Evolutionary conservation across 1,284 basidiomycete genomes (phyloP), one percentile per base, ranked within the genome.

Genomic region (Nidula niveotomentosa): DNA sequence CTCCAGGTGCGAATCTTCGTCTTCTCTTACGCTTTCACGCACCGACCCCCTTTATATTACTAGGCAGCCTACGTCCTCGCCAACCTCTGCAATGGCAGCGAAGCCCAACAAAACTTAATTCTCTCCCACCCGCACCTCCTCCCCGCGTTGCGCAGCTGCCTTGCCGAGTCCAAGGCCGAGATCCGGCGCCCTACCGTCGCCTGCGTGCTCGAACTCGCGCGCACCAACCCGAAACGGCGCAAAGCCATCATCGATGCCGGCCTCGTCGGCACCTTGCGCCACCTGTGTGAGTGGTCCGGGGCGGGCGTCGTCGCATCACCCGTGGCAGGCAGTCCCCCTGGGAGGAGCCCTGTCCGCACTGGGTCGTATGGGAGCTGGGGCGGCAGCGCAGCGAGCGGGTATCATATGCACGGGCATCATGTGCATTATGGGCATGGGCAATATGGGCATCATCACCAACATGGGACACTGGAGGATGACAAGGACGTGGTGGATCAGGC

Each of bases 81-180:
- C 0, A 90, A 91, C 65, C 71, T 91, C 17, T 75, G 83, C 18
- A 90, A 90, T 63, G 83, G 83, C 30, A 66, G 70, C 1, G 63
- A 72, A 0, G 65, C 71, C 17, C 76, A 79, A 46, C 82, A 83
- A 54, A 70, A 72, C 48, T 66, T 70, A 33, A 80, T 90, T 35
- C 70, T 86, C 17, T 63, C 71, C 0, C 74, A 84, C 57, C 70
- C 77, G 0, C 70, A 72, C 2, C 71, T 91, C 7, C 77, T 90
- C 1, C 60, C 65, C 10, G 73, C 79, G 1, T 70, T 90, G 0
- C 80, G 80, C n/a, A 58, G 65, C 6, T 83, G 81, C 48, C 76
- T 91, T 18, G 77, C 81, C 0, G 82, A 87, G 51, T 72, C 75
- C 1, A 81, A 78, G 41, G 74, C 79, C 0, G 80, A 81, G 3